These are phyloP conservation scores for Batkoa obscura DNA, from an alignment of 371 early-diverging fungal species.

Conservation along the genomic window DNA sequence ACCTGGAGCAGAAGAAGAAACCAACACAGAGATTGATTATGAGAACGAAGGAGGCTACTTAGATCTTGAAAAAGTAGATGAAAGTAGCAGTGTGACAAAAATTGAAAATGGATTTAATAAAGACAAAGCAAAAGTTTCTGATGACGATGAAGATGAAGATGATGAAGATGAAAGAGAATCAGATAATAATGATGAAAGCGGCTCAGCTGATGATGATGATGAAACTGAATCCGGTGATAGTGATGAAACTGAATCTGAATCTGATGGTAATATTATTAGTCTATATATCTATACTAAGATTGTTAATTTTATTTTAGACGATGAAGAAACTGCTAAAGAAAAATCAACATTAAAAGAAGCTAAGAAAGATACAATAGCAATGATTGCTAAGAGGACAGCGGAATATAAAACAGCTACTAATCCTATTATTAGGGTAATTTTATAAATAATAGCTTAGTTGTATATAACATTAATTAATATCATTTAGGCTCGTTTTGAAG, in stretches of 20 bases:
- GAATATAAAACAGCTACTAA: conserved; percentile 1
- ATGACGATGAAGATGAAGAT: conserved; percentile 5
- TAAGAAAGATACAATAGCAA: neutral
- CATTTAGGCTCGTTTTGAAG: conserved; percentile 1
- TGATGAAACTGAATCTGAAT: conserved; percentile 2
- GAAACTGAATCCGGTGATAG: neutral
- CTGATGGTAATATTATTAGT: neutral
- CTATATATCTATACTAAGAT: too few species aligned
- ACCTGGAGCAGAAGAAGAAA: neutral
- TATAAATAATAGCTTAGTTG: too few species aligned
- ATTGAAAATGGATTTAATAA: neutral
- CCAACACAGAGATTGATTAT: neutral
- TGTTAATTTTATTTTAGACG: neutral
- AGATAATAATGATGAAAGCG: conserved; percentile 7
- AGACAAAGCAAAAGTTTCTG: conserved; percentile 3
- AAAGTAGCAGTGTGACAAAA: neutral
- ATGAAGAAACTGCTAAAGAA: conserved; percentile 3
- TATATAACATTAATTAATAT: neutral
- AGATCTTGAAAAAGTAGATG: neutral
- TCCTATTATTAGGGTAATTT: conserved; percentile 7
- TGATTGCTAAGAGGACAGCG: neutral
- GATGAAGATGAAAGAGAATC: conserved; percentile 6
- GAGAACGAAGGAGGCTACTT: neutral
- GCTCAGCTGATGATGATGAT: conserved; percentile 2
- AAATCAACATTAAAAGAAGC: conserved; percentile 1